Evolutionary conservation across 2,329 filamentous ascomycete species (phyloP).

Genomic region (Trichothecium roseum): DNA sequence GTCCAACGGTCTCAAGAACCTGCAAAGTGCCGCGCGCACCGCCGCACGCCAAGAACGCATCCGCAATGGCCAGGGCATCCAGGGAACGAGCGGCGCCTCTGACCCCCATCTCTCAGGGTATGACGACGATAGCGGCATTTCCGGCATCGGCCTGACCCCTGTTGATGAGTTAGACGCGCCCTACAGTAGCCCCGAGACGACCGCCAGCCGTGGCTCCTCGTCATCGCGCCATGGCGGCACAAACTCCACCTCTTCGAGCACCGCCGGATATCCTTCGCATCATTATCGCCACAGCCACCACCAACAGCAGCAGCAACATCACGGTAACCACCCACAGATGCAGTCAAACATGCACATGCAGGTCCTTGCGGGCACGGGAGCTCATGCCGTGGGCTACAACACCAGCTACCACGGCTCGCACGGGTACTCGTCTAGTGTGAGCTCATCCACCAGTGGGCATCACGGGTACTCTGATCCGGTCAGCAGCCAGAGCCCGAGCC

Average conservation of each 20-base stretch:
- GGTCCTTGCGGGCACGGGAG: conserved; percentile 12
- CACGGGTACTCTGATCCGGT: conserved; percentile 20
- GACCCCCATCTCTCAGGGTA: conserved; percentile 31
- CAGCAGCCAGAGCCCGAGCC: conserved; percentile 28
- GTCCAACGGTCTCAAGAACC: conserved; percentile 73
- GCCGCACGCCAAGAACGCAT: conserved; percentile 4
- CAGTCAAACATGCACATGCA: conserved; percentile 13
- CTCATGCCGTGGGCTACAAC: conserved; percentile 6
- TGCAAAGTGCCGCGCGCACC: conserved; percentile 42
- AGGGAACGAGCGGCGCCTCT: conserved; percentile 2
- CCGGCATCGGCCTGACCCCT: conserved; percentile 46
- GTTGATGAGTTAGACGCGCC: conserved; percentile 48
- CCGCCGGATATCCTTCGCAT: conserved; percentile 10
- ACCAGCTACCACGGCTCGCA: conserved; percentile 18
- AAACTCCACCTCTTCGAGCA: conserved; percentile 29
- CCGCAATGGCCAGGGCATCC: conserved; percentile 4
- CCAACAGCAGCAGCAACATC: conserved; percentile 13
- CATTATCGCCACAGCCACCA: conserved; percentile 16
- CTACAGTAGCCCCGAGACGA: conserved; percentile 44
- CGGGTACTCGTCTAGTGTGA: conserved; percentile 44
- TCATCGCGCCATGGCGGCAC: conserved; percentile 20
- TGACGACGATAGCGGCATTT: conserved; percentile 65
- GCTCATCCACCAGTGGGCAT: conserved; percentile 31
- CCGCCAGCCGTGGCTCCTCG: conserved; percentile 31
- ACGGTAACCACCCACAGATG: conserved; percentile 9